phyloP scores from a whole-genome alignment of 345 rosid genomes.

The Laguncularia racemosa region DNA sequence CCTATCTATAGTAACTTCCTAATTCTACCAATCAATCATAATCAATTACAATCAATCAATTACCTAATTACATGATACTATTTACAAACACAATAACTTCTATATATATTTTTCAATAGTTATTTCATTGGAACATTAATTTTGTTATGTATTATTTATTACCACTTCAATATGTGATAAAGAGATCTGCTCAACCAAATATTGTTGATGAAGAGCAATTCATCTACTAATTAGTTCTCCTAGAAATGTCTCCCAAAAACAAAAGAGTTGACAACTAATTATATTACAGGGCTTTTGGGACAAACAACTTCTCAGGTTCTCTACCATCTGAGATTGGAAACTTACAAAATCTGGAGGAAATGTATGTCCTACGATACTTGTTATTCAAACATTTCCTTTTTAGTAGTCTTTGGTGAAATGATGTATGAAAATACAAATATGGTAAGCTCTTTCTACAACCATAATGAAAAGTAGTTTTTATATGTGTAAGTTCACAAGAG shows the following conservation, averaged over 20 bases:
- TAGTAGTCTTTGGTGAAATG: not conserved
- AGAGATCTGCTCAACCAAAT: too few relatives aligned
- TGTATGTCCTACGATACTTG: constrained; percentile 32
- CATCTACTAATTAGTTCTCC: not conserved
- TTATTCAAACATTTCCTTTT: not conserved
- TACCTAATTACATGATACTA: too few relatives aligned
- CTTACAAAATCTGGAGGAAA: constrained; percentile 28
- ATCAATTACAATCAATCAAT: too few relatives aligned
- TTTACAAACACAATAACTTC: too few relatives aligned
- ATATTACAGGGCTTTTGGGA: constrained; percentile 29
- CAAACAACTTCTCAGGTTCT: constrained; percentile 66
- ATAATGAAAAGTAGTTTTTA: too few relatives aligned
- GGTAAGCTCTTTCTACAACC: not conserved
- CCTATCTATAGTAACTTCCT: too few relatives aligned
- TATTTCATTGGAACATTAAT: too few relatives aligned
- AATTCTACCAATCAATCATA: too few relatives aligned
- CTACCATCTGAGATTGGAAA: constrained; percentile 57
- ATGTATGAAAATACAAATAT: not conserved
- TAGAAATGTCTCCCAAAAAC: not conserved
- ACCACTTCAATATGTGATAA: not conserved
- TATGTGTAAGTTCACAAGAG: too few relatives aligned
- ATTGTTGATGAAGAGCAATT: not conserved
- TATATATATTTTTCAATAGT: too few relatives aligned
- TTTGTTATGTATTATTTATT: not conserved
- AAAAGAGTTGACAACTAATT: not conserved